Percentiles rank a stretch among this genome's conserved stretches.
Conservation (phyloP, 164 flowering plant species). For the Vitis cinerea region DNA sequence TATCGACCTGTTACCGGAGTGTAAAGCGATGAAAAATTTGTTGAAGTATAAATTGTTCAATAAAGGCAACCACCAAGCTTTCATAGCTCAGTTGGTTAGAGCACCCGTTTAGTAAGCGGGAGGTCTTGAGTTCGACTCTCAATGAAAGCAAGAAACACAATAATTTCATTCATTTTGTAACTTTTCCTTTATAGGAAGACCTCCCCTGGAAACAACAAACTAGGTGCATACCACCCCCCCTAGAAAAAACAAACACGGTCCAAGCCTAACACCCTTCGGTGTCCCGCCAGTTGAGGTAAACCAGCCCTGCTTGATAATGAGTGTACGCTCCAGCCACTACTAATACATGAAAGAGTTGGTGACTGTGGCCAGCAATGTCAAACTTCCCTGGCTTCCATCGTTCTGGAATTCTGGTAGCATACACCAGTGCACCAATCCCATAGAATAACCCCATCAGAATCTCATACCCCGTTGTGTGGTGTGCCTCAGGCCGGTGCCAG, state of each 20-base stretch:
- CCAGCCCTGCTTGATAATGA: constrained; percentile 82
- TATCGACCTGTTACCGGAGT: no score
- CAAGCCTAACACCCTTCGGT: constrained; percentile 62
- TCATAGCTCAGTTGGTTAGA: constrained; percentile 85
- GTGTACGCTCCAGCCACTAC: constrained; percentile 94
- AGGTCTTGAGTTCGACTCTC: constrained; percentile 99
- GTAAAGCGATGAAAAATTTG: no score
- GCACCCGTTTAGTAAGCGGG: constrained; percentile 99
- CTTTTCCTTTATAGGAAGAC: no score
- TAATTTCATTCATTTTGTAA: not conserved
- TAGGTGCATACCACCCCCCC: not conserved
- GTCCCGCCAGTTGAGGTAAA: constrained; percentile 91
- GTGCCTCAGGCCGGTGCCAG: constrained; percentile 75
- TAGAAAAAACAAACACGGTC: not conserved
- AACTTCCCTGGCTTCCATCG: constrained; percentile 97
- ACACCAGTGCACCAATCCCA: constrained; percentile 78
- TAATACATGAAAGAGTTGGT: constrained; percentile 86
- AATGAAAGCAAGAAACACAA: constrained; percentile 57
- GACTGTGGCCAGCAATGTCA: constrained; percentile 96
- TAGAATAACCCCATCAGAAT: constrained; percentile 80
- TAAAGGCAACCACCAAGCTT: constrained; percentile 15
- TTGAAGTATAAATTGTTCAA: no score
- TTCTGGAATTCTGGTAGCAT: constrained; percentile 87
- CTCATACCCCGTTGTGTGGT: constrained; percentile 87
- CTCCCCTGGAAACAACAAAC: not conserved